Percentiles rank a stretch among this genome's conserved stretches.
Evolutionary conservation across 139 green algal genomes (phyloP).

Genomic region (Chlamydomonas schloesseri): DNA sequence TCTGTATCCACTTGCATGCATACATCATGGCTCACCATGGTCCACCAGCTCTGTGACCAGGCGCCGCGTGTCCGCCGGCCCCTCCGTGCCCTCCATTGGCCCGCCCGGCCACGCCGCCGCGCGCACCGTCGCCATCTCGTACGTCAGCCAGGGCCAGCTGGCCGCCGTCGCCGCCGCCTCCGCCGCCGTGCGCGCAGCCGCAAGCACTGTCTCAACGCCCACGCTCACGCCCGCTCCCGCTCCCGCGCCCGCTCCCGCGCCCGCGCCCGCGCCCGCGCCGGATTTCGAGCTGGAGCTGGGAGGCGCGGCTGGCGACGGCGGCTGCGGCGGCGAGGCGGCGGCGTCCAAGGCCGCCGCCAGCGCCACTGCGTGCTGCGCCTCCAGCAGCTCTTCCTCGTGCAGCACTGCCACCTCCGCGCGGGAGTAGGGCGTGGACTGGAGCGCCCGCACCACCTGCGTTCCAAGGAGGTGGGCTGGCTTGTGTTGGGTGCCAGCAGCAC

Average conservation of each 20-base stretch:
- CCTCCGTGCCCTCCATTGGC: constrained; percentile 13
- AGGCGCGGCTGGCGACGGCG: neutral
- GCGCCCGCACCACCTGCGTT: constrained; percentile 33
- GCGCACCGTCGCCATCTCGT: constrained; percentile 45
- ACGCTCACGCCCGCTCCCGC: neutral
- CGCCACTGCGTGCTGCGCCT: constrained; percentile 9
- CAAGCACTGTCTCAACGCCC: neutral
- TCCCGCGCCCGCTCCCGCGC: too few species aligned
- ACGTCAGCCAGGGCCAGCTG: constrained; percentile 41
- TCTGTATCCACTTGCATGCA: too few species aligned
- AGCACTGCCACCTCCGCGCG: constrained; percentile 56
- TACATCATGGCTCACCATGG: constrained; percentile 11
- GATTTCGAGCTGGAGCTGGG: neutral
- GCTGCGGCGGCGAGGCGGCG: neutral
- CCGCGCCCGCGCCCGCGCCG: neutral
- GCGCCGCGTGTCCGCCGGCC: constrained; percentile 24
- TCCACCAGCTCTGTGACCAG: constrained; percentile 48
- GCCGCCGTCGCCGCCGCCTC: constrained; percentile 21
- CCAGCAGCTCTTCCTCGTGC: constrained; percentile 59
- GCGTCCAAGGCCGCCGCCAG: neutral
- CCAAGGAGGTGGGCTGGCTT: neutral
- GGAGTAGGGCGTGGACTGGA: constrained; percentile 54
- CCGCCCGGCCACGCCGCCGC: constrained; percentile 32
- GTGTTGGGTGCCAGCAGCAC: neutral
- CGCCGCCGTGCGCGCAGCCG: neutral